Percentiles rank a stretch among this genome's conserved stretches.
Evolutionary conservation across 169 alveolate species (phyloP).

Genomic region (Plasmodium gonderi): DNA sequence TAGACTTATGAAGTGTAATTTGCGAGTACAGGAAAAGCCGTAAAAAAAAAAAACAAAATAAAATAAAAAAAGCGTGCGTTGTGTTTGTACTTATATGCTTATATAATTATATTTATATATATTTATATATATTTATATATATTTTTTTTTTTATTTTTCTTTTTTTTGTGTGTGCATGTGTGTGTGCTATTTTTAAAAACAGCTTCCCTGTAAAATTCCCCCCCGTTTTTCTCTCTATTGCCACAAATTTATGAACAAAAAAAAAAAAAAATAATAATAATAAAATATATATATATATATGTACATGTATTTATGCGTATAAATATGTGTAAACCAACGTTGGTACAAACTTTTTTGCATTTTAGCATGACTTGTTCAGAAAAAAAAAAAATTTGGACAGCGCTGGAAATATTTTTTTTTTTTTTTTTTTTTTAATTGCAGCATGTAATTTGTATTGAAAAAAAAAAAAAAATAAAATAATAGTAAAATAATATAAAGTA

Average conservation of each 20-base stretch:
- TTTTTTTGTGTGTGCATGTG: background rate
- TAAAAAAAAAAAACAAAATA: background rate
- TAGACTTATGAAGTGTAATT: background rate
- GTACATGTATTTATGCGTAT: background rate
- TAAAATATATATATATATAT: background rate
- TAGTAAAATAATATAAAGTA: too few species aligned
- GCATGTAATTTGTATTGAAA: background rate
- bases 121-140: background rate
- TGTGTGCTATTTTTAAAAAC: background rate
- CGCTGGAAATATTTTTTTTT: too few species aligned
- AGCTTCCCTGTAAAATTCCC: too few species aligned
- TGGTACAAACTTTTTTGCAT: background rate
- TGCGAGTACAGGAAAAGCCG: background rate
- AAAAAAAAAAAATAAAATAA: background rate
- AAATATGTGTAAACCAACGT: background rate
- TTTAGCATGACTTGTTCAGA: slow-evolving; percentile 21
- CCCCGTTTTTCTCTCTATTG: too few species aligned
- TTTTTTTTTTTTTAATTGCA: background rate
- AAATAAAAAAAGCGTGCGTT: background rate
- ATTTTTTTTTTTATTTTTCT: background rate
- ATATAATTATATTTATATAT: background rate
- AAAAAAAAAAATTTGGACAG: slow-evolving; percentile 1
- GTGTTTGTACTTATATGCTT: background rate
- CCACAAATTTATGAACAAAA: too few species aligned
- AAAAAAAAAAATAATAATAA: too few species aligned